These are phyloP conservation scores for Xylariaceae sp. DNA, from an alignment of 2,329 filamentous ascomycete genomes.

Conservation along the genomic window DNA sequence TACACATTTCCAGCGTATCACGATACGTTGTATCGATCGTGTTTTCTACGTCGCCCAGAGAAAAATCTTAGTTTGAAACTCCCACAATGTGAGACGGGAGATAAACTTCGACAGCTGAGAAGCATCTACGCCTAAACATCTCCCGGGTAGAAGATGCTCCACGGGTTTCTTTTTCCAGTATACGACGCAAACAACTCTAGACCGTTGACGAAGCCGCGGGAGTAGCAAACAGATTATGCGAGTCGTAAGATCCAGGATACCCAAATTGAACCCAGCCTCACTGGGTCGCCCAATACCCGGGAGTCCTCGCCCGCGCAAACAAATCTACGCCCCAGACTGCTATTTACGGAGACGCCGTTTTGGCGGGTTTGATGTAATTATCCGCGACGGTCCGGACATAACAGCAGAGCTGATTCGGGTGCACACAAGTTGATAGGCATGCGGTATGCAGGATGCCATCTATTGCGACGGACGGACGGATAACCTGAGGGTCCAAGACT, in stretches of 20 bases:
- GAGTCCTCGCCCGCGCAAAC: conserved; percentile 9
- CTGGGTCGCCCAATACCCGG: background rate
- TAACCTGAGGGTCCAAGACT: background rate
- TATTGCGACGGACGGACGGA: background rate
- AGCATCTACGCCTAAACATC: background rate
- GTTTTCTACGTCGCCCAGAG: background rate
- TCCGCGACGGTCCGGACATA: conserved; percentile 8
- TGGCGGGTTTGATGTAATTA: conserved; percentile 13
- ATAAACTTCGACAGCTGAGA: background rate
- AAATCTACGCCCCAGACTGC: conserved; percentile 7
- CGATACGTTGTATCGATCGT: conserved; percentile 3
- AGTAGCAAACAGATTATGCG: conserved; percentile 2
- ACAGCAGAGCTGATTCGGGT: background rate
- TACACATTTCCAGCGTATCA: background rate
- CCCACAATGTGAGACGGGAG: background rate
- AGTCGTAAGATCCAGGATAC: background rate
- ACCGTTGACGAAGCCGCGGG: background rate
- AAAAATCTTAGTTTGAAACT: background rate
- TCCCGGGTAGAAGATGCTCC: background rate
- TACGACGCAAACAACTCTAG: background rate
- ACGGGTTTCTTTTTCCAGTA: background rate
- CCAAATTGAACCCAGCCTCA: background rate
- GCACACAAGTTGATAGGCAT: background rate
- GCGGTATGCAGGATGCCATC: background rate
- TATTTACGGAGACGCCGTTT: background rate